phyloP scores from a whole-genome alignment of 2,329 filamentous ascomycete species.

The Macroventuria anomochaeta region DNA sequence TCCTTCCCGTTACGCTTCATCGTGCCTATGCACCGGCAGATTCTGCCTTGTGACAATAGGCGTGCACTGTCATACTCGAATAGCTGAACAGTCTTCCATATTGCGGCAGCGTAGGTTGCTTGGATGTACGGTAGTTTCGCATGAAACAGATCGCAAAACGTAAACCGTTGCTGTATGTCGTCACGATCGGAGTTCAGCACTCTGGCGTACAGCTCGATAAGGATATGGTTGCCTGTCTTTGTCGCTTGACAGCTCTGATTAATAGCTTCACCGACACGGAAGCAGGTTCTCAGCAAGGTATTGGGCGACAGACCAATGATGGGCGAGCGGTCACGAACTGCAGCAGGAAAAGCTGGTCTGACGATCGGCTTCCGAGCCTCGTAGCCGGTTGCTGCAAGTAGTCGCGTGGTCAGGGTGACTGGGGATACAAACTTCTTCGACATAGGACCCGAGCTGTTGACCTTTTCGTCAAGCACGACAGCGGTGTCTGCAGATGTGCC shows the following conservation, averaged over 20 bases:
- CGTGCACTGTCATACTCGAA: conserved; percentile 56
- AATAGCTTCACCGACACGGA: conserved; percentile 67
- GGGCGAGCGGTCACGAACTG: conserved; percentile 59
- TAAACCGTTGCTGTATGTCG: conserved; percentile 64
- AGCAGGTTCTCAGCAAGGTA: conserved; percentile 64
- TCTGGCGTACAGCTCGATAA: conserved; percentile 69
- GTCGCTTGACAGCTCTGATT: conserved; percentile 56
- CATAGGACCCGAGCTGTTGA: background rate
- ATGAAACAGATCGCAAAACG: conserved; percentile 69
- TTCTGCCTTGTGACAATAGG: conserved; percentile 52
- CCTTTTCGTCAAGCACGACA: background rate
- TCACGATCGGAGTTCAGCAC: conserved; percentile 66
- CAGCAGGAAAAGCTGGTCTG: conserved; percentile 59
- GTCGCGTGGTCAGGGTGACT: conserved; percentile 28
- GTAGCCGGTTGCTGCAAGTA: conserved; percentile 18
- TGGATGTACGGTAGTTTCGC: conserved; percentile 62
- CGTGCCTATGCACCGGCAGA: conserved; percentile 58
- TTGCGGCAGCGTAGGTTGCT: conserved; percentile 49
- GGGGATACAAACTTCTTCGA: conserved; percentile 33
- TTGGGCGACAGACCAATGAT: conserved; percentile 60
- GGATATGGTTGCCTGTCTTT: conserved; percentile 56
- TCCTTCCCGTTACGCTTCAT: conserved; percentile 54
- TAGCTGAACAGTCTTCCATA: conserved; percentile 55
- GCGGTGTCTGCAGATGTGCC: background rate
- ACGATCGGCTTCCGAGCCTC: conserved; percentile 53